phyloP scores from a whole-genome alignment of 257 asterid species.

The Ophiorrhiza pumila region DNA sequence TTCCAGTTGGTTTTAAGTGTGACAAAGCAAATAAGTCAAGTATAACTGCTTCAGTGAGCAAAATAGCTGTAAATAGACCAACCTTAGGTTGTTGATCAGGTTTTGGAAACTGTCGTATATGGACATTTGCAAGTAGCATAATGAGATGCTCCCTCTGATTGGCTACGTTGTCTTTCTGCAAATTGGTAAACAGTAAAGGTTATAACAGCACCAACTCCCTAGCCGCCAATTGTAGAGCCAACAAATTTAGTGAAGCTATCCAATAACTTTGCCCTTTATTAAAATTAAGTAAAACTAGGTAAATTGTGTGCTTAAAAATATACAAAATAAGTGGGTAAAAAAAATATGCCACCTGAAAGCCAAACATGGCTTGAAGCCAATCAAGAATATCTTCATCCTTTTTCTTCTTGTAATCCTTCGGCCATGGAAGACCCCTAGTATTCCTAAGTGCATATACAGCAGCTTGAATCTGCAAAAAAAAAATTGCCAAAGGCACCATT shows the following conservation, averaged over 20 bases:
- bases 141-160: conserved; percentile 98
- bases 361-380: conserved; percentile 99
- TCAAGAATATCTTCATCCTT: conserved; percentile 98
- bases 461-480: conserved; percentile 75
- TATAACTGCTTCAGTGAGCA: background rate
- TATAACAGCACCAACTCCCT: background rate
- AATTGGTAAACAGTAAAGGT: conserved; percentile 24
- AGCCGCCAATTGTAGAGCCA: background rate
- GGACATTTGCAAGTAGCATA: conserved; percentile 95
- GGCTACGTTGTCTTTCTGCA: conserved; percentile 92
- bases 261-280: background rate
- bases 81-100: conserved; percentile 99
- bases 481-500: conserved; percentile 12
- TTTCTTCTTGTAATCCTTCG: conserved; percentile 94
- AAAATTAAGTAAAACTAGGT: background rate
- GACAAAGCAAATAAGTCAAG: background rate
- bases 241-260: background rate
- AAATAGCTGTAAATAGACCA: conserved; percentile 23
- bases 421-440: conserved; percentile 98
- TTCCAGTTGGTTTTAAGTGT: background rate
- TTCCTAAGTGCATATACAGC: conserved; percentile 89
- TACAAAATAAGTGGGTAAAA: background rate
- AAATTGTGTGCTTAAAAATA: background rate
- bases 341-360: conserved; percentile 72
- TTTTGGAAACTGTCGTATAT: conserved; percentile 93